Conservation (phyloP, 768 basidiomycete genomes). For the Auriscalpium microsporum region DNA sequence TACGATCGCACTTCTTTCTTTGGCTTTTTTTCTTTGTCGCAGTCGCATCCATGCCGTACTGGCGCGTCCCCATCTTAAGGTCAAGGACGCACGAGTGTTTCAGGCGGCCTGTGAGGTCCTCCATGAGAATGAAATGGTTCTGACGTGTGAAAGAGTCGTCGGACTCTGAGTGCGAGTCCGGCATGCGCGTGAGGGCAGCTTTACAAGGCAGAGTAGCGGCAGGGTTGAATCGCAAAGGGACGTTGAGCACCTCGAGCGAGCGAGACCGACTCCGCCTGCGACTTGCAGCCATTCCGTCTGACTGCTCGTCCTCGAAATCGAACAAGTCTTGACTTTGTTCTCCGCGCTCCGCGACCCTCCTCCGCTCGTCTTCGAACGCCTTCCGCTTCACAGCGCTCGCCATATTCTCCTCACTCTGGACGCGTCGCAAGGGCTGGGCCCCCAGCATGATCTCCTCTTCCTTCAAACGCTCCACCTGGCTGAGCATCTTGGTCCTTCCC, state of each 20-base stretch:
- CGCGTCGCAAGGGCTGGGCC: slow-evolving; percentile 43
- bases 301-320: slow-evolving; percentile 15
- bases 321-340: slow-evolving; percentile 4
- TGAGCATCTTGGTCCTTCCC: slow-evolving; percentile 32
- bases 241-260: slow-evolving; percentile 23
- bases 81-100: slow-evolving; percentile 94
- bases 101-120: slow-evolving; percentile 89
- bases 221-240: slow-evolving; percentile 1
- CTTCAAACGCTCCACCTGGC: slow-evolving; percentile 32
- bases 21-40: slow-evolving; percentile 94
- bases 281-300: slow-evolving; percentile 12
- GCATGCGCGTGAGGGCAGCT: no score
- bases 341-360: neutral
- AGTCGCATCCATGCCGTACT: slow-evolving; percentile 95
- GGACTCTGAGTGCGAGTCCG: slow-evolving; percentile 25
- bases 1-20: slow-evolving; percentile 94
- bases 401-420: slow-evolving; percentile 54
- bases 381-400: slow-evolving; percentile 23
- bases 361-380: neutral
- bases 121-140: slow-evolving; percentile 98
- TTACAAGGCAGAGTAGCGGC: no score
- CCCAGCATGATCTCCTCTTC: slow-evolving; percentile 31
- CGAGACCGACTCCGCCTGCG: slow-evolving; percentile 34
- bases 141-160: slow-evolving; percentile 64
- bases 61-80: slow-evolving; percentile 99